A percentile compares a stretch with the other conserved stretches of the same genome.
Evolutionary conservation across 345 rosid species (phyloP).

Genomic region (Heritiera littoralis): DNA sequence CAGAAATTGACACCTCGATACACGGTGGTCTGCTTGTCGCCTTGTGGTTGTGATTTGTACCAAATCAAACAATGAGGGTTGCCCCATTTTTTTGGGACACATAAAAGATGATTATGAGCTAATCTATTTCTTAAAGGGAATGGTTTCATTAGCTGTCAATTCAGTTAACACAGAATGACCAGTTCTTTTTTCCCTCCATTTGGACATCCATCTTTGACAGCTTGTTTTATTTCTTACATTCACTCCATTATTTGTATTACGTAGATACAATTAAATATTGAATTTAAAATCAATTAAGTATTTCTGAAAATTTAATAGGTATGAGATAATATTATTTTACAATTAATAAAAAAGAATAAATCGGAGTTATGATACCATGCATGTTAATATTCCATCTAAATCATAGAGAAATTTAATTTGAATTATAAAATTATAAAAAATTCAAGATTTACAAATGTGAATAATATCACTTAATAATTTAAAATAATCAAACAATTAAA

Average conservation of each 20-base stretch:
- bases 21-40: slow-evolving; percentile 40
- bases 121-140: not conserved
- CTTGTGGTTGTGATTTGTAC: slow-evolving; percentile 18
- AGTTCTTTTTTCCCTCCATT: not conserved
- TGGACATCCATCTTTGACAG: not conserved
- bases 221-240: not conserved
- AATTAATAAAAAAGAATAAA: too few species aligned
- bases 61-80: slow-evolving; percentile 17
- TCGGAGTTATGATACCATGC: too few species aligned
- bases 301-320: too few species aligned
- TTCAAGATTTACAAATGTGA: too few species aligned
- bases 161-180: not conserved
- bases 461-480: too few species aligned
- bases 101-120: slow-evolving; percentile 7
- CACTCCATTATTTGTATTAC: not conserved
- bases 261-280: too few species aligned
- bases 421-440: too few species aligned
- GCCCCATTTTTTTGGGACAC: slow-evolving; percentile 30
- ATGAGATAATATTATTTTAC: too few species aligned
- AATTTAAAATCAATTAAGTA: too few species aligned
- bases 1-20: slow-evolving; percentile 31
- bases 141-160: not conserved
- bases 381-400: too few species aligned
- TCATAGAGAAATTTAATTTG: too few species aligned
- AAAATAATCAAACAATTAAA: too few species aligned